Evolutionary conservation across 1,284 basidiomycete genomes (phyloP), one percentile per base, ranked within the genome.

Genomic region (Fomitopsis schrenkii): DNA sequence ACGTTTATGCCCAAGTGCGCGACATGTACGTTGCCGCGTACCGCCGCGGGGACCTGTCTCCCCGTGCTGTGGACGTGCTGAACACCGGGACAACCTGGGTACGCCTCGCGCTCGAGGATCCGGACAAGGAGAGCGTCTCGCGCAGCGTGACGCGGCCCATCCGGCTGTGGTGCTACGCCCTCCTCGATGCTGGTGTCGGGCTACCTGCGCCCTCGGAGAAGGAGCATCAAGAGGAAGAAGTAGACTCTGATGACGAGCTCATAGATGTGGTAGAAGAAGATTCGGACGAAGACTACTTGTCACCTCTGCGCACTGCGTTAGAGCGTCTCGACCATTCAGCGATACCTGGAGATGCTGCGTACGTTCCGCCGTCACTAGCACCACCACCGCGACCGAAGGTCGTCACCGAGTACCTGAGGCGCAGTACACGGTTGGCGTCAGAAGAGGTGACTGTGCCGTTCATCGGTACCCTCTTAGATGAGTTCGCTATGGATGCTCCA

Each of bases 331-430:
- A 80, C 46, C 66, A 70, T 40, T 74, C 78, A 1, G 74, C 15
- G 74, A 1, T 71, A 74, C 36, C 55, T 26, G 67, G 55, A 12
- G 65, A 64, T 26, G 61, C 71, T 75, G 15, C 67, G 70, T 65
- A 67, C 12, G 73, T 77, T 9, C 76, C 78, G 7, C 66, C 65
- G 61, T 69, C 72, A 14, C 71, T 68, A 48, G 71, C 67, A 5
- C 63, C 67, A 58, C 64, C 60, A 56, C 65, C 64, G 5, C 70
- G 62, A 17, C 72, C 75, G 7, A 82, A 80, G 48, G 70, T 74
- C 1, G 75, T 94, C 10, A 80, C 75, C 1, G 93, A 95, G 68
- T 90, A 91, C 64, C 70, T 90, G 44, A 85, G 93, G 17, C 84
- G 88, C 33, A 91, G 92, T 4, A 83, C 84, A 1, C 81, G 88